These are phyloP conservation scores for Dissoconium aciculare DNA, from an alignment of 2,329 filamentous ascomycete species.

Conservation along the genomic window DNA sequence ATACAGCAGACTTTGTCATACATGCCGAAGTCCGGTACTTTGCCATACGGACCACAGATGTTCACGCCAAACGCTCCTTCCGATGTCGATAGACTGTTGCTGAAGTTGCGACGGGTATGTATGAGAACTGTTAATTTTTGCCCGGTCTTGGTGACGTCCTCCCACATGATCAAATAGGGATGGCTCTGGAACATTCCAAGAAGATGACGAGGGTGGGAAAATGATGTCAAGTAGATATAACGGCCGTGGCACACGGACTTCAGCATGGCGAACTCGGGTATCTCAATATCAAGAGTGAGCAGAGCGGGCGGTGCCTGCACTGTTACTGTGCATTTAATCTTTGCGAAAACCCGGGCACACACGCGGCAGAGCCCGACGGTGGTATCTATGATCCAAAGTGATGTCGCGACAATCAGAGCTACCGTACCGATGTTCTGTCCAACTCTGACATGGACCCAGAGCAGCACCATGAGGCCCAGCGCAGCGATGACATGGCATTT, in stretches of 20 bases:
- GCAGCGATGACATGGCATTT: slow-evolving; percentile 4
- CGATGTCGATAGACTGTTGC: slow-evolving; percentile 2
- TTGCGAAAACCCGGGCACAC: too few species aligned
- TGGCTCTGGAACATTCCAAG: slow-evolving; percentile 2
- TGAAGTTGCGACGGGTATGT: slow-evolving; percentile 4
- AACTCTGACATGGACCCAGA: slow-evolving; percentile 2
- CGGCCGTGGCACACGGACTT: slow-evolving; percentile 3
- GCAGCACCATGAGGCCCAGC: background rate
- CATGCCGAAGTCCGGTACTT: background rate
- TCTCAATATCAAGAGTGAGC: too few species aligned
- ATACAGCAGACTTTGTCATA: slow-evolving; percentile 7
- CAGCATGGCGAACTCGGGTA: too few species aligned
- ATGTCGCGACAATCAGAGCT: background rate
- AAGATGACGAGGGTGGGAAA: background rate
- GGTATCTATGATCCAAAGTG: background rate
- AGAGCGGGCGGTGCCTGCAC: too few species aligned
- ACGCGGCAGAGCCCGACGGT: background rate
- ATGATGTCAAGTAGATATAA: slow-evolving; percentile 6
- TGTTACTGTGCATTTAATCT: too few species aligned
- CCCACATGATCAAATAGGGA: slow-evolving; percentile 6
- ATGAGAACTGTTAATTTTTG: slow-evolving; percentile 4
- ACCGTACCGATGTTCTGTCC: slow-evolving; percentile 1
- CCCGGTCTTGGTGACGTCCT: background rate
- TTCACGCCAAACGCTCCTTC: background rate
- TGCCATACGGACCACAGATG: slow-evolving; percentile 7